Base-by-base conservation (phyloP, 768 basidiomycete species). In the Boletus coccyginus region DNA sequence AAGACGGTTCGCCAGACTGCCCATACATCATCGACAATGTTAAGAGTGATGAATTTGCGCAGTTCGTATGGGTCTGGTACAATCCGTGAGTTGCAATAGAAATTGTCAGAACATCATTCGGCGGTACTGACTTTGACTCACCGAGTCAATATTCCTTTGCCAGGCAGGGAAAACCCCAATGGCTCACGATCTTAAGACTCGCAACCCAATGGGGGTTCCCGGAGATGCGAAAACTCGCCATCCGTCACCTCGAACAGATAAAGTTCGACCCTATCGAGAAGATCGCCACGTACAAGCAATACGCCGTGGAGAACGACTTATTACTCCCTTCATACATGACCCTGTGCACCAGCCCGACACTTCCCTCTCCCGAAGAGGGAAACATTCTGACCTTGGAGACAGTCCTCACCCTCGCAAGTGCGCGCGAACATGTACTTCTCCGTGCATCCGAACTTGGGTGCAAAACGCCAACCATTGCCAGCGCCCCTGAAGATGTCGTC, bases 311-410 rank as follows among this genome's bases (percentile, higher is more conserved):
- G 55, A 66, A 69, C 13, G 69, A 72, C 7, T 68, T 83, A 16
- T 75, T 88, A 21, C 64, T 84, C 4, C 78, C 79, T 0, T 73
- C 79, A 0, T 90, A 87, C 50, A 74, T 77, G 19, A 64, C 72
- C 0, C 72, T 90, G 0, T 83, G 83, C 46, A 72, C 73, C 12
- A 81, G 84, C 5, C 73, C 77, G 0, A 77, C 76, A 1, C 78
- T 86, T 0, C 74, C 86, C 16, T 75, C 74, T 0, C 69, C 80
- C 1, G 75, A 75, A 11, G 90, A 90, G 55, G 85, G 81, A 38
- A 66, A 71, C 4, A 70, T 72, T 35, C 72, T 92, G n/a, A 84
- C 85, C 46, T 66, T 84, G 64, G 80, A 85, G 38, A 84, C 83
- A 0, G 74, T 82, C 0, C 66, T 87, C 2, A 75, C 68, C 33